Evolutionary conservation across 768 basidiomycete species (phyloP), one percentile per base, ranked within the genome.

Genomic region (Panellus pusillus): DNA sequence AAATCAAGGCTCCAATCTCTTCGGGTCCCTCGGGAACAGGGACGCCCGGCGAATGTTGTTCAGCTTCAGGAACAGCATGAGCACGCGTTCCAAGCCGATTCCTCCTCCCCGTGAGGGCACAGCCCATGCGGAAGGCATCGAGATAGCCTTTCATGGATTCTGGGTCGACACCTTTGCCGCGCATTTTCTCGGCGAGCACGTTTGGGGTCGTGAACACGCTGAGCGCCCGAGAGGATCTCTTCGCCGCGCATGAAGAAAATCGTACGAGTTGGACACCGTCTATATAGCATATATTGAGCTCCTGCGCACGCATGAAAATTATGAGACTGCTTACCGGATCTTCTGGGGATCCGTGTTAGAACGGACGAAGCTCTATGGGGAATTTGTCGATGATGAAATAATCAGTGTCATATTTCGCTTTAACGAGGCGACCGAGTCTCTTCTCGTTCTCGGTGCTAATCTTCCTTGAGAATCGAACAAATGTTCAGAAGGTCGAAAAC

Each of bases 201-300:
- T 72, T n/a, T 71, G 6, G 97, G 82, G 61, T 98, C 93, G 72
- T 99, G 97, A 50, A 98, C 87, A 72, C 97, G 93, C 70, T 99
- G 97, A 24, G 96, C 97, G 14, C 97, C 97, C 4, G 96, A 98
- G 37, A 98, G 79, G 65, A 99, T 98, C 71, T 99, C 97, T 73
- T 99, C 94, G 11, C 97, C 97, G 29, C 97, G 84, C 96, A 99
- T 98, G 82, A 99, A 98, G 75, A 99, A n/a, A 98, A 74, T 99
- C 97, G 71, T 98, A 99, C 19, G 97, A 98, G 73, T 98, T 98
- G 46, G 97, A 98, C 37, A 97, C 77, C 8, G 83, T 85, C 89
- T 95, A 64, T 18, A 27, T 28, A 40, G 20, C 1, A 44, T 43
- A 38, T 32, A 17, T 28, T 57, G 18, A 56, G 61, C 49, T 36